A percentile compares a stretch with the other conserved stretches of the same genome.
These are phyloP conservation scores for Rhizophora apiculata DNA, from an alignment of 345 rosid genomes.

Conservation along the genomic window DNA sequence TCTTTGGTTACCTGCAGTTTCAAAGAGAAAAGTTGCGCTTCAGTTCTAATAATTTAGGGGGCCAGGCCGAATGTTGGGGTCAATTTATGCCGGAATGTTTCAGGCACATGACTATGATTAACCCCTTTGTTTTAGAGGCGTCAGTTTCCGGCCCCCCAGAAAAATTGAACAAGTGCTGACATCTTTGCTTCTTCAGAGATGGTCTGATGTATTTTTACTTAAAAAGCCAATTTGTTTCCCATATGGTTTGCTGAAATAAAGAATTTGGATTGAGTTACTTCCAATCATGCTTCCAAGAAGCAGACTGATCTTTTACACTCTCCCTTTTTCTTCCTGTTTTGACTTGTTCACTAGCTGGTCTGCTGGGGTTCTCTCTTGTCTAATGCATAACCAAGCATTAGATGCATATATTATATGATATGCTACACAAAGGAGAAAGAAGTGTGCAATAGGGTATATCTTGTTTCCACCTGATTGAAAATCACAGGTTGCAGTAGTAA, in stretches of 20 bases:
- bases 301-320: neutral
- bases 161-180: neutral
- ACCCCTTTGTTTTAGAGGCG: conserved; percentile 6
- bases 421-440: no score
- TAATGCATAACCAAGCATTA: no score
- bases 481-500: no score
- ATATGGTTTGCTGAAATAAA: conserved; percentile 18
- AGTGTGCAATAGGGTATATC: no score
- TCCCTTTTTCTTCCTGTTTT: no score
- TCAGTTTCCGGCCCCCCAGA: neutral
- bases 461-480: no score
- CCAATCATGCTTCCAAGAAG: neutral
- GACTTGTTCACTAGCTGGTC: no score
- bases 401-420: no score
- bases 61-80: conserved; percentile 4
- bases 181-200: neutral
- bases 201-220: conserved; percentile 7
- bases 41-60: conserved; percentile 14
- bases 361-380: no score
- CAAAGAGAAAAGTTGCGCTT: conserved; percentile 15
- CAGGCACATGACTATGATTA: conserved; percentile 6
- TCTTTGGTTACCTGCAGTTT: conserved; percentile 5
- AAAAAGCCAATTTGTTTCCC: conserved; percentile 7
- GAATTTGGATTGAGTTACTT: neutral
- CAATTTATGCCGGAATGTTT: conserved; percentile 4